Evolutionary conservation across 306 rosid genomes (phyloP), one percentile per base, ranked within the genome.

Genomic region (Medicago arabica): DNA sequence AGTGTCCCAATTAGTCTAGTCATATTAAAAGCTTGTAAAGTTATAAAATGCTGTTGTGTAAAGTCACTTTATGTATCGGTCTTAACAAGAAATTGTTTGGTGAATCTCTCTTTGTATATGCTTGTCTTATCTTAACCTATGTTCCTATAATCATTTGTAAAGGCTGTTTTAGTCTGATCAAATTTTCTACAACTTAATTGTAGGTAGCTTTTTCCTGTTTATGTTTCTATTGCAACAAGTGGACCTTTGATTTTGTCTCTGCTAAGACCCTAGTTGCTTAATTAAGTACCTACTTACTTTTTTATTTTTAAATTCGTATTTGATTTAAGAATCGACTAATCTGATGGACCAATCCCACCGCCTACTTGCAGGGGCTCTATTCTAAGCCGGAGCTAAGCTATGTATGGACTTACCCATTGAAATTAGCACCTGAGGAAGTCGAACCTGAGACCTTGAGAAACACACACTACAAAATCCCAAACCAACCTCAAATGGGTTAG

Each of bases 51-150:
- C 53, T 16, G 39, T 44, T 19, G 59, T 77, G 59, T 67, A 67
- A 72, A 72, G 79, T 71, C 64, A 25, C 67, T 38, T 12, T 72
- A 69, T 72, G 82, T 38, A 60, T 82, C 8, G 23, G 68, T 72
- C 65, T 51, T 3, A 23, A 23, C n/a, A 3, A 72, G 79, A 82
- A 77, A 77, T 43, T 41, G 41, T 72, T 72, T 40, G 57, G 77
- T 43, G 60, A 23, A 46, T 55, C 61, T 18, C 72, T 63, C 78
- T 64, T 75, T 75, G 38, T 44, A 3, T 39, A 2, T 39, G 78
- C 63, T 47, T 67, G 78, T 71, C 79, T 43, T 76, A 76, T 66
- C 76, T 46, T 59, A 41, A 9, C 31, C 23, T 58, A 43, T 43
- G 44, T 12, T 71, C 67, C 70, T 60, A 34, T 34, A 60, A 28